Evolutionary conservation across 2,329 filamentous ascomycete species (phyloP).

Genomic region (Hypoxylon sp.): DNA sequence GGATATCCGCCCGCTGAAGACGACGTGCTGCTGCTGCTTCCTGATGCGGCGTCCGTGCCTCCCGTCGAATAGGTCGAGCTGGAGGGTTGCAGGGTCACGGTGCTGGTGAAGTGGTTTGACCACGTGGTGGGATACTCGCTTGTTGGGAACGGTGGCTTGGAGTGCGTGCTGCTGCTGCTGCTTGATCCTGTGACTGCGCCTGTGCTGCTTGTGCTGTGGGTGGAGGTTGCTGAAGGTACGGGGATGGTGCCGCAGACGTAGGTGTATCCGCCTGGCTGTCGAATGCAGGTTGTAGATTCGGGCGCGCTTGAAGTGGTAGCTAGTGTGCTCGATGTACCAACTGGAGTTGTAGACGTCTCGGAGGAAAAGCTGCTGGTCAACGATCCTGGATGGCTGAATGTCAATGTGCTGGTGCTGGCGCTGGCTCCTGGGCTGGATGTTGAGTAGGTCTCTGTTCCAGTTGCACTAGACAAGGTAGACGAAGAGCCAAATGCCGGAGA

Average conservation of each 20-base stretch:
- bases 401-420: constrained; percentile 29
- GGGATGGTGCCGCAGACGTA: constrained; percentile 37
- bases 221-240: constrained; percentile 21
- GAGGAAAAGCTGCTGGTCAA: constrained; percentile 10
- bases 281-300: constrained; percentile 36
- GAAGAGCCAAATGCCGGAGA: constrained; percentile 23
- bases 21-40: constrained; percentile 17
- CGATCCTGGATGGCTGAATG: constrained; percentile 17
- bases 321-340: constrained; percentile 4
- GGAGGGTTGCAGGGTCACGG: constrained; percentile 20
- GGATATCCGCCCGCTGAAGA: constrained; percentile 13
- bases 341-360: background rate
- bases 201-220: constrained; percentile 24
- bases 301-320: constrained; percentile 12
- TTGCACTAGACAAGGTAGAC: background rate
- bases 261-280: constrained; percentile 36
- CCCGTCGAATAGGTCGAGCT: constrained; percentile 21
- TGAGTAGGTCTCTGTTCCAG: constrained; percentile 16
- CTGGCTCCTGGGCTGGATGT: constrained; percentile 7
- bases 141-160: background rate
- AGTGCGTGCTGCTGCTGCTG: background rate
- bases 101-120: constrained; percentile 12
- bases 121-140: constrained; percentile 14
- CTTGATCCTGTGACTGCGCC: constrained; percentile 23
- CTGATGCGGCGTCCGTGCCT: constrained; percentile 27